Percentiles rank a stretch among this genome's conserved stretches.
These are phyloP conservation scores for Combretum micranthum DNA, from an alignment of 345 rosid genomes.

Conservation along the genomic window DNA sequence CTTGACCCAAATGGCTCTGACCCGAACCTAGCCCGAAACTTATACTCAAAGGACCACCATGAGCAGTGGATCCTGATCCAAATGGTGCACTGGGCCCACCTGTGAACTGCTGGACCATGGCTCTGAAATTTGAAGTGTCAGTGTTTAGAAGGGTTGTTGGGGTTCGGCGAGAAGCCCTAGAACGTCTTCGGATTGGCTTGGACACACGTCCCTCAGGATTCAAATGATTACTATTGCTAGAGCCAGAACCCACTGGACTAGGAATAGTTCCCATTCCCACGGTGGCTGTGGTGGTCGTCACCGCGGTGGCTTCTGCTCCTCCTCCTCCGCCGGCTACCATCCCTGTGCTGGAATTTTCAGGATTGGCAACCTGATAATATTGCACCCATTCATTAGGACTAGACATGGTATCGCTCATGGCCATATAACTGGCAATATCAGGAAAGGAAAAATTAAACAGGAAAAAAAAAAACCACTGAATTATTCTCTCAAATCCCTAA, in stretches of 20 bases:
- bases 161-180: slow-evolving; percentile 90
- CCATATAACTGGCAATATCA: not conserved
- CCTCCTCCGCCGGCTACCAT: slow-evolving; percentile 18
- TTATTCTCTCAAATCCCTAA: too few species aligned
- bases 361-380: slow-evolving; percentile 25
- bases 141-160: slow-evolving; percentile 94
- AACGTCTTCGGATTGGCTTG: slow-evolving; percentile 73
- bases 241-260: slow-evolving; percentile 1
- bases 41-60: slow-evolving; percentile 12
- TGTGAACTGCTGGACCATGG: slow-evolving; percentile 96
- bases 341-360: slow-evolving; percentile 5
- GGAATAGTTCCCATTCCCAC: slow-evolving; percentile 2
- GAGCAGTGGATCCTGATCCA: slow-evolving; percentile 23
- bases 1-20: slow-evolving; percentile 17
- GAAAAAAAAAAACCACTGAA: too few species aligned
- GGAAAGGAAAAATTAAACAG: too few species aligned
- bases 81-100: slow-evolving; percentile 73
- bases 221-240: slow-evolving; percentile 20
- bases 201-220: slow-evolving; percentile 79
- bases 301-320: not conserved
- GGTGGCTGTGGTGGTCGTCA: slow-evolving; percentile 21
- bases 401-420: slow-evolving; percentile 50
- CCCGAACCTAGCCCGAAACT: slow-evolving; percentile 21
- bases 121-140: slow-evolving; percentile 83
- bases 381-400: slow-evolving; percentile 63